Base-by-base conservation (phyloP, 192 early-diverging fungal species). In the Backusella westeae region DNA sequence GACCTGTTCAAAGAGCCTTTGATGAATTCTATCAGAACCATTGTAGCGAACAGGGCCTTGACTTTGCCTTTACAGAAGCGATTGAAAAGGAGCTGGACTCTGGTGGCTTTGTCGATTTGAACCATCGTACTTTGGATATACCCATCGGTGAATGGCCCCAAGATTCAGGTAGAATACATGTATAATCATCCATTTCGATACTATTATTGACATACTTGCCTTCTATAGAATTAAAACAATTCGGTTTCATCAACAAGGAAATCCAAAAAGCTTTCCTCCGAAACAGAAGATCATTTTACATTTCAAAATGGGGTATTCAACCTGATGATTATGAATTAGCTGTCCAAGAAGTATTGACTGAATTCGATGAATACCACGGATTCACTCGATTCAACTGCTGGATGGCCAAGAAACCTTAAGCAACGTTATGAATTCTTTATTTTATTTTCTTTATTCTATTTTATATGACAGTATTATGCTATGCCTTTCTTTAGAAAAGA, bases 191-290 rank as follows among this genome's bases (percentile, higher is more conserved):
- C 7, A 26, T 26, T 19, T 7, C 15, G 42, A 44, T 14, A 44
- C 0, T 19, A 12, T 44, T 44, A 44, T 44, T 44, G 15, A 44
- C 42, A 39, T 10, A 39, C 10, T 9, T 4, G 15, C 14, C 12
- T 44, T 59, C 12, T 23, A 15, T 73, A 80, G 82, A 83, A 71
- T 63, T 80, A 5, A 83, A 80, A n/a, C 78, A 83, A 42, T 83
- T 80, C 72, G 82, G 82, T 26, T 83, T 83, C 32, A 83, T 83
- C 39, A 79, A 83, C 39, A 76, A 79, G 49, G 82, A 83, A 73
- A 74, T 72, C 5, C 78, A 80, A 41, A 75, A 76, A 14, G 73
- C 78, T 14, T 56, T 69, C 3, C 46, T 83, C 19, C 76, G 74
- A 42, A 83, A 79, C 41, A 67, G 56, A 53, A 79, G 74, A 44